Conservation (phyloP, 2,329 filamentous ascomycete species). For the Karstenula rhodostoma region DNA sequence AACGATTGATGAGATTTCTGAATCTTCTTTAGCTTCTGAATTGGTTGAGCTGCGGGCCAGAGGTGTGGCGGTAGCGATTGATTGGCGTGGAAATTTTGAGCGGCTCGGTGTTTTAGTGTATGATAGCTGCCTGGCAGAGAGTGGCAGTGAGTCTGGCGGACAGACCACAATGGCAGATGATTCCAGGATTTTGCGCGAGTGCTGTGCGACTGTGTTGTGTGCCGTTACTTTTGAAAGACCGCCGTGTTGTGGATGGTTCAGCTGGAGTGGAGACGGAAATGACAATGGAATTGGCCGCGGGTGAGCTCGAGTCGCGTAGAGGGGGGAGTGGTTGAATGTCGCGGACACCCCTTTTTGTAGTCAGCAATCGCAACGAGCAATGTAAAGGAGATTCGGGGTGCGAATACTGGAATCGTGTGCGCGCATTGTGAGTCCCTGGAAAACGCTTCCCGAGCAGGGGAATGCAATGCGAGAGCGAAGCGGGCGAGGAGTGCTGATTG, state of each 20-base stretch:
- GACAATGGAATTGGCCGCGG: neutral
- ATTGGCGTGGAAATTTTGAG: conserved; percentile 15
- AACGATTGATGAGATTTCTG: conserved; percentile 35
- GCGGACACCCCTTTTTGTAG: neutral
- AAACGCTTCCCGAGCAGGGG: neutral
- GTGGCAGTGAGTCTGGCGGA: conserved; percentile 2
- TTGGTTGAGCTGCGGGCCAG: conserved; percentile 14
- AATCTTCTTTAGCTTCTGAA: conserved; percentile 3
- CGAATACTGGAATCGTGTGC: neutral
- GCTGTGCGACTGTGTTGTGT: neutral
- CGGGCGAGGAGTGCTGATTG: neutral
- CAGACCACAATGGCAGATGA: conserved; percentile 14
- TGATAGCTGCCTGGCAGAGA: conserved; percentile 10
- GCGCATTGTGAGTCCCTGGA: conserved; percentile 7
- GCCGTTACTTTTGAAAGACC: neutral
- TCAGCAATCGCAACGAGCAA: neutral
- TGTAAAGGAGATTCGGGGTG: neutral
- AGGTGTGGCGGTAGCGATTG: conserved; percentile 22
- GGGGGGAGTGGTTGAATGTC: too few relatives aligned
- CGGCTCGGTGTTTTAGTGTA: conserved; percentile 16
- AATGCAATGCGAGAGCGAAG: neutral
- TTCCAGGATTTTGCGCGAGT: neutral
- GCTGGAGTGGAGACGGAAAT: neutral
- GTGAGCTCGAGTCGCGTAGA: neutral
- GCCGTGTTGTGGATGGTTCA: neutral